A percentile compares a stretch with the other conserved stretches of the same genome.
These are phyloP conservation scores for Beauveria varroae DNA, from an alignment of 2,329 filamentous ascomycete species.

Conservation along the genomic window DNA sequence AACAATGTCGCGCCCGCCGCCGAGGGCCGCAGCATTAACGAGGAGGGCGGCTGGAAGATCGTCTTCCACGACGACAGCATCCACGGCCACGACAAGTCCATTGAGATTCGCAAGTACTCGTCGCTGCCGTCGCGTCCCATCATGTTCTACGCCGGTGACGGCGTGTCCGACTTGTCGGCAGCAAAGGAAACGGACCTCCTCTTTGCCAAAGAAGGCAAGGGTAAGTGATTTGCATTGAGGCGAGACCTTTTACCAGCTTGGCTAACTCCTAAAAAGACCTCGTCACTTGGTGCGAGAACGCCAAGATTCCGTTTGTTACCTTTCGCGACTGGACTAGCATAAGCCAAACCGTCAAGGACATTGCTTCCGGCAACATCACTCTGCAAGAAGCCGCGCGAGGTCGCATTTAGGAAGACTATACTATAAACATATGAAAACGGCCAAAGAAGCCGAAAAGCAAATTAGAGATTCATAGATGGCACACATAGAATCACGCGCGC, in stretches of 20 bases:
- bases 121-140: constrained; percentile 67
- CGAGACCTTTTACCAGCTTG: background rate
- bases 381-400: constrained; percentile 61
- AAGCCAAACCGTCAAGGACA: constrained; percentile 65
- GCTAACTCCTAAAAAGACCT: constrained; percentile 55
- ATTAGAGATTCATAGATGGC: background rate
- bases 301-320: constrained; percentile 79
- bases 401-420: constrained; percentile 21
- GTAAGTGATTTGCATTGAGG: constrained; percentile 35
- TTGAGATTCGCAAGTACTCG: constrained; percentile 83
- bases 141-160: constrained; percentile 92
- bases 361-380: constrained; percentile 63
- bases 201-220: constrained; percentile 86
- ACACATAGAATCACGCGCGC: background rate
- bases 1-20: constrained; percentile 62
- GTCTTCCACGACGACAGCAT: constrained; percentile 79
- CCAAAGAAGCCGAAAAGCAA: background rate
- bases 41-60: constrained; percentile 80
- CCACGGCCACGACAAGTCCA: constrained; percentile 95
- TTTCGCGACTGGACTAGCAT: constrained; percentile 83
- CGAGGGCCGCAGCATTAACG: constrained; percentile 64
- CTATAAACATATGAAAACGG: background rate
- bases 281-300: constrained; percentile 75
- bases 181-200: constrained; percentile 88
- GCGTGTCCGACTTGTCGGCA: constrained; percentile 85